phyloP scores from a whole-genome alignment of 202 grass and related monocot genomes.

The Cymbopogon flexuosus region DNA sequence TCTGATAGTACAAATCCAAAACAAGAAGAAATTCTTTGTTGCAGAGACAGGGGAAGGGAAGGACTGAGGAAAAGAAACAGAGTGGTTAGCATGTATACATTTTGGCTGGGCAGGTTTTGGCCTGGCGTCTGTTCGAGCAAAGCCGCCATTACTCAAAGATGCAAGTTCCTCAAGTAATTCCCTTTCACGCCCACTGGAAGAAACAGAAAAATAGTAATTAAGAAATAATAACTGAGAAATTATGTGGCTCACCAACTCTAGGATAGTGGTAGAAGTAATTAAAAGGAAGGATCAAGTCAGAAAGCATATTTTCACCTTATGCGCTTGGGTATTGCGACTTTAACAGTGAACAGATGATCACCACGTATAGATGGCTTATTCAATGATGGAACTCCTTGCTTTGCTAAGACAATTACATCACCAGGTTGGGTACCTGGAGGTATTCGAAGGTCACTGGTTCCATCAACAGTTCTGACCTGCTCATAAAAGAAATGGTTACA shows the following conservation, averaged over 20 bases:
- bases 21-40: slow-evolving; percentile 12
- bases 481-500: slow-evolving; percentile 24
- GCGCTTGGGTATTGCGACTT: slow-evolving; percentile 79
- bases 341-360: slow-evolving; percentile 91
- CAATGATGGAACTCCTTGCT: slow-evolving; percentile 85
- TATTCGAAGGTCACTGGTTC: slow-evolving; percentile 77
- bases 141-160: slow-evolving; percentile 49
- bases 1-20: neutral
- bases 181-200: slow-evolving; percentile 56
- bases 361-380: slow-evolving; percentile 88
- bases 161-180: slow-evolving; percentile 88
- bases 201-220: slow-evolving; percentile 8
- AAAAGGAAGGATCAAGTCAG: slow-evolving; percentile 6
- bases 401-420: slow-evolving; percentile 78
- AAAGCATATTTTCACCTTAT: slow-evolving; percentile 58
- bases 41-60: neutral
- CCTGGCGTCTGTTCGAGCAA: slow-evolving; percentile 37
- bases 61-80: neutral
- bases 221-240: neutral
- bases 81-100: slow-evolving; percentile 35
- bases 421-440: slow-evolving; percentile 92
- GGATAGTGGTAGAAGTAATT: neutral
- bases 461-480: slow-evolving; percentile 87
- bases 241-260: slow-evolving; percentile 8
- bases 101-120: slow-evolving; percentile 54